Conservation (phyloP, 2,329 filamentous ascomycete species). For the Colletotrichum cereale region DNA sequence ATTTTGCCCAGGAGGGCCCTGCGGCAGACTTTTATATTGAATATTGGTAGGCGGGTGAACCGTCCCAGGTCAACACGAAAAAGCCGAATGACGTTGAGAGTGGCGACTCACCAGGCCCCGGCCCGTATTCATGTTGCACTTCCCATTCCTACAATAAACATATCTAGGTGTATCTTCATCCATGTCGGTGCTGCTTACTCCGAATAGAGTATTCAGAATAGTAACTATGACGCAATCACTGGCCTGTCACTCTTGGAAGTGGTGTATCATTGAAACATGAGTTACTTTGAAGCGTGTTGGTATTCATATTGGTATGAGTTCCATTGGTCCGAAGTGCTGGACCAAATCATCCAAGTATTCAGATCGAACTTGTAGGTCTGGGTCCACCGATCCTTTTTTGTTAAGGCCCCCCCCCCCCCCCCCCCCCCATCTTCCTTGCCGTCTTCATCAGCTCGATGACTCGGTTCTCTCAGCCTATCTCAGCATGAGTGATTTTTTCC, state of each 20-base stretch:
- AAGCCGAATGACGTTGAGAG: not conserved
- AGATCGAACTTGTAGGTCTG: conserved; percentile 90
- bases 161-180: not conserved
- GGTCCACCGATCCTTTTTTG: conserved; percentile 66
- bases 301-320: conserved; percentile 6
- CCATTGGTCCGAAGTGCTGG: not conserved
- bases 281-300: not conserved
- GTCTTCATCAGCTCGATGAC: not conserved
- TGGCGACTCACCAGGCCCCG: not conserved
- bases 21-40: not conserved
- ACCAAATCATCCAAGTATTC: conserved; percentile 42
- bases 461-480: not conserved
- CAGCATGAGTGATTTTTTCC: conserved; percentile 1
- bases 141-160: not conserved
- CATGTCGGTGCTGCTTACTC: not conserved
- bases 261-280: not conserved
- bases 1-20: conserved; percentile 3
- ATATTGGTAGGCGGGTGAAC: not conserved
- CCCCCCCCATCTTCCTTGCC: conserved; percentile 4
- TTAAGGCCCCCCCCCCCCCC: too few species aligned
- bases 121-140: not conserved
- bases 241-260: not conserved
- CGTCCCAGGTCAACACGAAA: not conserved
- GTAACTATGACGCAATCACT: not conserved
- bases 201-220: too few species aligned